Evolutionary conservation across 345 rosid genomes (phyloP).

Genomic region (Hibiscus tridactylites): DNA sequence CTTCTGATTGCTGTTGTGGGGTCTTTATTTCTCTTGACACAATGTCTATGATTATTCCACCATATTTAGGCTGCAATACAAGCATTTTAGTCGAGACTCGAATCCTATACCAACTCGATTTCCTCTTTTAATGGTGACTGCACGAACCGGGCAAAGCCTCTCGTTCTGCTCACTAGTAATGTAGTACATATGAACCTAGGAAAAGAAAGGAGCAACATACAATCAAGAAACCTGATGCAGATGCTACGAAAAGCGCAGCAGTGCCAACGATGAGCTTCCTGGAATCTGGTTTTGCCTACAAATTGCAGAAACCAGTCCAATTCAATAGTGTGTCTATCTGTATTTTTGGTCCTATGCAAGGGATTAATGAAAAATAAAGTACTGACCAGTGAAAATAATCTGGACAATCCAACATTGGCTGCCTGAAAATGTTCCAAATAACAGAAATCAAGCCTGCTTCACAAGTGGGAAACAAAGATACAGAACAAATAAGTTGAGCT

Average conservation of each 20-base stretch:
- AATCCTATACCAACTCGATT: too few relatives aligned
- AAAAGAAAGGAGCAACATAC: conserved; percentile 26
- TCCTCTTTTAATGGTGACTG: too few relatives aligned
- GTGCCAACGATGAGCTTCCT: conserved; percentile 64
- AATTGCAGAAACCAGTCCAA: conserved; percentile 8
- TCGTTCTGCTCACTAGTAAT: too few relatives aligned
- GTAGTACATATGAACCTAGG: not conserved
- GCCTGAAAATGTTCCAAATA: conserved; percentile 36
- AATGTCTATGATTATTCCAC: conserved; percentile 55
- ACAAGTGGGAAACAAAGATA: not conserved
- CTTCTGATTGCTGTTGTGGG: conserved; percentile 35
- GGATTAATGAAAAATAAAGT: not conserved
- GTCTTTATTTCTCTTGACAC: conserved; percentile 38
- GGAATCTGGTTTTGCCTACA: conserved; percentile 76
- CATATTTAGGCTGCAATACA: conserved; percentile 44
- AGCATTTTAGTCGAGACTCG: not conserved
- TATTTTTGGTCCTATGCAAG: not conserved
- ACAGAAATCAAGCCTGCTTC: conserved; percentile 12
- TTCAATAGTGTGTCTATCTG: not conserved
- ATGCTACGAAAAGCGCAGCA: conserved; percentile 57
- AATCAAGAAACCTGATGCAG: conserved; percentile 61
- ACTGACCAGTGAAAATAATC: conserved; percentile 58
- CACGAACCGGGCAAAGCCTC: too few relatives aligned
- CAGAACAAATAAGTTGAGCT: conserved; percentile 4
- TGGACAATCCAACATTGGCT: conserved; percentile 58